Conservation (phyloP, 495 filamentous ascomycete species). For the Penicillium verhagenii region DNA sequence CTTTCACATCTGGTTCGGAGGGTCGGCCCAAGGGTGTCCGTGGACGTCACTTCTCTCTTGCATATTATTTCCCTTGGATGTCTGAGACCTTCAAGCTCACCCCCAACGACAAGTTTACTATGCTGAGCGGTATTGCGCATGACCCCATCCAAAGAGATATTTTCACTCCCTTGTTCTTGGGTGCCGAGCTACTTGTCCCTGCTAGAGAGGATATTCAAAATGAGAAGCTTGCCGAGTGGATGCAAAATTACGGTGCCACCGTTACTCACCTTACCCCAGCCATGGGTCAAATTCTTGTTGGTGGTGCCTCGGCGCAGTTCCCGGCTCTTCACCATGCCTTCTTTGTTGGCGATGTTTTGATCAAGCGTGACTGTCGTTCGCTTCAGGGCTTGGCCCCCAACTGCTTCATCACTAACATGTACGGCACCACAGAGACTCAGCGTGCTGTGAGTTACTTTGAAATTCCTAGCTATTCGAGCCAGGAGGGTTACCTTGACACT, state of each 20-base stretch:
- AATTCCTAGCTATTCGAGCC: constrained; percentile 65
- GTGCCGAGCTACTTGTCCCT: constrained; percentile 78
- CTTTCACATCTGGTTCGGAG: constrained; percentile 85
- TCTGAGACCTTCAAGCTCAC: constrained; percentile 73
- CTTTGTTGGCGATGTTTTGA: constrained; percentile 92
- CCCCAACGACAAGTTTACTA: constrained; percentile 75
- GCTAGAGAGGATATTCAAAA: constrained; percentile 83
- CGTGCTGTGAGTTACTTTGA: constrained; percentile 85
- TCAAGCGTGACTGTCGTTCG: constrained; percentile 79
- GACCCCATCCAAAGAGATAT: constrained; percentile 93
- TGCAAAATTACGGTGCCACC: constrained; percentile 73
- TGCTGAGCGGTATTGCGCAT: constrained; percentile 80
- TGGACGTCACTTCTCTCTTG: constrained; percentile 83
- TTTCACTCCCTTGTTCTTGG: constrained; percentile 89
- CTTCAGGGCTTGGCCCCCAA: constrained; percentile 78
- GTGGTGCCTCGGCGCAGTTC: constrained; percentile 76
- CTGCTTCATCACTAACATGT: constrained; percentile 83
- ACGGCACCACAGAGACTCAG: constrained; percentile 89
- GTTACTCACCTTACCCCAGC: constrained; percentile 93
- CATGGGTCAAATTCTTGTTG: constrained; percentile 92
- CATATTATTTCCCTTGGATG: constrained; percentile 95
- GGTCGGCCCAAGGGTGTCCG: constrained; percentile 83
- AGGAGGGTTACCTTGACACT: constrained; percentile 66
- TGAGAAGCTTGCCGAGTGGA: constrained; percentile 89
- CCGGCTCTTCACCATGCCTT: constrained; percentile 77